Percentiles rank a stretch among this genome's conserved stretches.
Evolutionary conservation across 805 yeast species (phyloP).

Genomic region (Torulaspora franciscae): DNA sequence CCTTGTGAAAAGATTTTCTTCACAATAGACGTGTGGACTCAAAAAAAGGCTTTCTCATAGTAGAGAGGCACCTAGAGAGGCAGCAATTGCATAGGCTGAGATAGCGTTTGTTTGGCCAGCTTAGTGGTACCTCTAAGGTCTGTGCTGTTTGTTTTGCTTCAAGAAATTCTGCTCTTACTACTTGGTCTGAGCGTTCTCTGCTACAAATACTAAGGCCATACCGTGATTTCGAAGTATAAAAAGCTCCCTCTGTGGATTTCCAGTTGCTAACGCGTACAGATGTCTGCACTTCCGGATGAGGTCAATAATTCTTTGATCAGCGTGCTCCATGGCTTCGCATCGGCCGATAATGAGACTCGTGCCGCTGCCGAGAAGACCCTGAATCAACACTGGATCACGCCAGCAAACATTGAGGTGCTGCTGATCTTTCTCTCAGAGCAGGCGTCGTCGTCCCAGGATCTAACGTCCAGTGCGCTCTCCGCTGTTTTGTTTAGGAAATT

Average conservation of each 20-base stretch:
- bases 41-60: neutral
- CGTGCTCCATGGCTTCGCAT: constrained; percentile 63
- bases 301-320: constrained; percentile 49
- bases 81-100: neutral
- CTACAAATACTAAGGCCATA: neutral
- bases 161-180: neutral
- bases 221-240: neutral
- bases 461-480: constrained; percentile 60
- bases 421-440: constrained; percentile 78
- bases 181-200: neutral
- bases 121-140: too few species aligned
- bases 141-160: neutral
- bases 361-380: constrained; percentile 71
- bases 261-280: constrained; percentile 9
- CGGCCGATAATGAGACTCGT: constrained; percentile 73
- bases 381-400: constrained; percentile 69
- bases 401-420: constrained; percentile 62
- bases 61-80: neutral
- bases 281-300: constrained; percentile 56
- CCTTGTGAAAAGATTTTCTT: neutral
- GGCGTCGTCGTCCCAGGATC: constrained; percentile 58
- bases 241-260: neutral
- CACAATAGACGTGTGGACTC: neutral
- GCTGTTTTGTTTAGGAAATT: constrained; percentile 88
- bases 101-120: neutral